These are phyloP conservation scores for Multifurca ochricompacta DNA, from an alignment of 768 basidiomycete genomes.

Conservation along the genomic window DNA sequence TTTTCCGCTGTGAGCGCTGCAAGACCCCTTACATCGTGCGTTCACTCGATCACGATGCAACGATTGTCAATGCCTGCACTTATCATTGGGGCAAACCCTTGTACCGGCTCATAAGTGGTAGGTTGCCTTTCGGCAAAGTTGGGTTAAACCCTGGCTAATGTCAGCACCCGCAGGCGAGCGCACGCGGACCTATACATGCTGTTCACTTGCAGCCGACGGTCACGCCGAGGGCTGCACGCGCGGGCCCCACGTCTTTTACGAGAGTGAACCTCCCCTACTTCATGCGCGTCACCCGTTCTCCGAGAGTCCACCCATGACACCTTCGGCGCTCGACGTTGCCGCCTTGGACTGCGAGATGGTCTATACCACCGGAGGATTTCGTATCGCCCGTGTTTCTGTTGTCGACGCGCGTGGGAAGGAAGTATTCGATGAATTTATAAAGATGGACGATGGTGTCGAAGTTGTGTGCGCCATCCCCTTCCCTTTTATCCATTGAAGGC, in stretches of 20 bases:
- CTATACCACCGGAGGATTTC: constrained; percentile 88
- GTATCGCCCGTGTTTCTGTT: constrained; percentile 84
- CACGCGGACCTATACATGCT: constrained; percentile 69
- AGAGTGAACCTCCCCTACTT: constrained; percentile 53
- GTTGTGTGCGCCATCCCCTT: constrained; percentile 48
- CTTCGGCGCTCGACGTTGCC: constrained; percentile 60
- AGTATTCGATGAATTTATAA: constrained; percentile 76
- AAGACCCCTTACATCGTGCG: constrained; percentile 54
- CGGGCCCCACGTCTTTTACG: constrained; percentile 90
- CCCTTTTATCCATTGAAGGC: background rate
- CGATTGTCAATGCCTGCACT: constrained; percentile 56
- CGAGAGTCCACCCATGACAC: constrained; percentile 27
- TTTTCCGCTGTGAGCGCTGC: constrained; percentile 77
- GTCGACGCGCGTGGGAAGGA: constrained; percentile 67
- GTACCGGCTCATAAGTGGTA: constrained; percentile 58
- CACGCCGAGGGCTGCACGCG: constrained; percentile 57
- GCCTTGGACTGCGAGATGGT: constrained; percentile 97
- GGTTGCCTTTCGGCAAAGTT: constrained; percentile 20
- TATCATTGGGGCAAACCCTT: constrained; percentile 79
- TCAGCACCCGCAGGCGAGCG: constrained; percentile 47
- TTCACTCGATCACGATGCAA: constrained; percentile 23
- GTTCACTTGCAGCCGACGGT: constrained; percentile 50
- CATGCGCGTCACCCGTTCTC: constrained; percentile 76
- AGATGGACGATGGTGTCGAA: constrained; percentile 73
- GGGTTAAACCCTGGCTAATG: background rate